Evolutionary conservation across 225 moss, liverwort and hornwort species (phyloP).

Genomic region (Bryum argenteum): DNA sequence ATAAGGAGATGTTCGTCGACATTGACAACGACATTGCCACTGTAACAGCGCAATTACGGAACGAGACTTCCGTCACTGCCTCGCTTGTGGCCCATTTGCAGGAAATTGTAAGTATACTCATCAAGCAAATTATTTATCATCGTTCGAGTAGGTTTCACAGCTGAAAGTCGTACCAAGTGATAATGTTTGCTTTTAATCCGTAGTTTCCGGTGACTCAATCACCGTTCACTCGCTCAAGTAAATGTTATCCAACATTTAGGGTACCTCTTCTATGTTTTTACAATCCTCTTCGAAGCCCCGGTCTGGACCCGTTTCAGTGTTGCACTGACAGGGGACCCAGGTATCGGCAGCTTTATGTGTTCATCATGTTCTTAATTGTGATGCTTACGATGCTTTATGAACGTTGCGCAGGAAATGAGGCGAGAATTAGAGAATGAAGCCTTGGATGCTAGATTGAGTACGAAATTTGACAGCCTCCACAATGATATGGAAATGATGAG

Average conservation of each 20-base stretch:
- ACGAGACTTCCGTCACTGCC: slow-evolving; percentile 70
- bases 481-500: slow-evolving; percentile 64
- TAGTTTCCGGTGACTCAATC: background rate
- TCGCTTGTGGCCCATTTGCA: slow-evolving; percentile 68
- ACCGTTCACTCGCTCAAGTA: background rate
- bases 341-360: background rate
- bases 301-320: background rate
- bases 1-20: slow-evolving; percentile 79
- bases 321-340: background rate
- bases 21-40: slow-evolving; percentile 82
- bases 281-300: background rate
- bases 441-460: slow-evolving; percentile 46
- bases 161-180: no score
- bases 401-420: slow-evolving; percentile 52
- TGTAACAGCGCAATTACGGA: slow-evolving; percentile 61
- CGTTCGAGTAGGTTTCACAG: no score
- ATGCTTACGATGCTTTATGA: slow-evolving; percentile 22
- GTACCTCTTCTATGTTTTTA: background rate
- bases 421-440: slow-evolving; percentile 53
- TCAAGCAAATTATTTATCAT: background rate
- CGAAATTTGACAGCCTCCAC: slow-evolving; percentile 46
- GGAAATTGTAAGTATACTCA: slow-evolving; percentile 52
- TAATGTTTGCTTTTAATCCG: background rate
- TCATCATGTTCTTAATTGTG: slow-evolving; percentile 12
- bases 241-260: slow-evolving; percentile 5